Percentiles rank a stretch among this genome's conserved stretches.
Conservation (phyloP, 495 filamentous ascomycete species). For the Bacidia rubella region DNA sequence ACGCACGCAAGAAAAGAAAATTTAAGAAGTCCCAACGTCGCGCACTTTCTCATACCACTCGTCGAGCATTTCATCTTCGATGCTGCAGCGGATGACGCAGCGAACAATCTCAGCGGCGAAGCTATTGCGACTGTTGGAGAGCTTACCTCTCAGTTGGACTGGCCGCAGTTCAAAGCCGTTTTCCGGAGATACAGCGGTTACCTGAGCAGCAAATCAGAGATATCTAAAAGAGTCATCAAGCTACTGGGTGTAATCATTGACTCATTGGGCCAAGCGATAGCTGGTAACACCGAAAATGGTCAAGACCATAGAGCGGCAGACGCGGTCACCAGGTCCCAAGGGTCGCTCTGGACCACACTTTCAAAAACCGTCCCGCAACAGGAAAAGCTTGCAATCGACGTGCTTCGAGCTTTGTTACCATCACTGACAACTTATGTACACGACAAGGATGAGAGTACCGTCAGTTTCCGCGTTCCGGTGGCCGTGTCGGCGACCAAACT, state of each 20-base stretch:
- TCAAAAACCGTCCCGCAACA: constrained; percentile 52
- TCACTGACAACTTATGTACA: constrained; percentile 68
- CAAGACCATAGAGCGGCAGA: constrained; percentile 22
- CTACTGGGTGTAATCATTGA: constrained; percentile 72
- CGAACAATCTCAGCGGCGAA: constrained; percentile 74
- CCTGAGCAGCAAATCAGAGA: constrained; percentile 64
- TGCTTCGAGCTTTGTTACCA: constrained; percentile 62
- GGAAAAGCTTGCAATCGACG: constrained; percentile 57
- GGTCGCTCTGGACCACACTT: constrained; percentile 33
- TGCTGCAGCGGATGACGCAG: constrained; percentile 56
- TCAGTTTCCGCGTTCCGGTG: constrained; percentile 80
- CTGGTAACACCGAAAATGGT: constrained; percentile 24
- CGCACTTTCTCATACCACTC: constrained; percentile 78
- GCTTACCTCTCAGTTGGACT: constrained; percentile 64
- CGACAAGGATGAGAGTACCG: constrained; percentile 82
- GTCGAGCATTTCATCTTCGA: constrained; percentile 90
- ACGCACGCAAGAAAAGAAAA: constrained; percentile 45
- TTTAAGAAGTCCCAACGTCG: constrained; percentile 60
- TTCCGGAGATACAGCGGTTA: constrained; percentile 69
- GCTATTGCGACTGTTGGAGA: constrained; percentile 60
- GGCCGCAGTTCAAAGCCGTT: constrained; percentile 78
- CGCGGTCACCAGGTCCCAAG: no score
- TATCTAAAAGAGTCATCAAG: constrained; percentile 73
- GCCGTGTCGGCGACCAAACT: constrained; percentile 78
- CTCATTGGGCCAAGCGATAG: constrained; percentile 45